Evolutionary conservation across 495 filamentous ascomycete species (phyloP).

Genomic region (Penicillium lagena): DNA sequence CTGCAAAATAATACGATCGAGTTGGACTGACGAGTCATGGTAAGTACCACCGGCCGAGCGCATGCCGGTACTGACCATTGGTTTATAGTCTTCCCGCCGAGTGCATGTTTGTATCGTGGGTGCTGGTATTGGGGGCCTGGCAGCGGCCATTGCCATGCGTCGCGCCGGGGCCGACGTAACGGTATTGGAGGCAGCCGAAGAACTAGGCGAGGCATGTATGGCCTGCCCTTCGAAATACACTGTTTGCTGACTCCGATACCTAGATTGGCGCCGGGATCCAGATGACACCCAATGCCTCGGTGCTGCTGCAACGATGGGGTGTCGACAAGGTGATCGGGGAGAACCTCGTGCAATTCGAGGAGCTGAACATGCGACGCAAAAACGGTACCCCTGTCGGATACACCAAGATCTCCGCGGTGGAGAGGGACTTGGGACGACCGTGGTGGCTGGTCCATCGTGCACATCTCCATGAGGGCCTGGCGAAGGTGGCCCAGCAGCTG

Average conservation of each 20-base stretch:
- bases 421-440: slow-evolving; percentile 10
- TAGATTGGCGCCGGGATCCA: slow-evolving; percentile 56
- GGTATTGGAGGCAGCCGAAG: slow-evolving; percentile 8
- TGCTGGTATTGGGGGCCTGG: slow-evolving; percentile 61
- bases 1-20: too few relatives aligned
- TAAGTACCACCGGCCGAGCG: too few relatives aligned
- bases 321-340: slow-evolving; percentile 28
- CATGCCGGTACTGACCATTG: too few relatives aligned
- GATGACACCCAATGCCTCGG: slow-evolving; percentile 48
- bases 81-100: not conserved
- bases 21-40: too few relatives aligned
- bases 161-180: slow-evolving; percentile 55
- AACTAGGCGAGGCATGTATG: slow-evolving; percentile 4
- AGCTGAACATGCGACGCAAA: slow-evolving; percentile 32
- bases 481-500: slow-evolving; percentile 19
- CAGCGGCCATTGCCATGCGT: slow-evolving; percentile 52
- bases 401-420: slow-evolving; percentile 18
- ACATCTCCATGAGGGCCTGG: slow-evolving; percentile 34
- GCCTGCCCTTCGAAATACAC: not conserved
- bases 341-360: slow-evolving; percentile 28
- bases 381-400: slow-evolving; percentile 30
- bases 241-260: not conserved
- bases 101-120: slow-evolving; percentile 53
- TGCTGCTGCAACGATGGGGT: slow-evolving; percentile 35
- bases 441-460: slow-evolving; percentile 33